These are phyloP conservation scores for cucumber (Cucumis sativus) DNA, from an alignment of 306 rosid species.

Conservation along the genomic window Cucumber_9930_V3 NC_026655.2:16102001-16102500, in stretches of 20 bases:
- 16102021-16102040: neutral
- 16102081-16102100: neutral
- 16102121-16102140: neutral
- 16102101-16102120: neutral
- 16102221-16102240: constrained; percentile 47
- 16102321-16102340: constrained; percentile 98
- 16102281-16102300: constrained; percentile 85
- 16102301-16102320: constrained; percentile 85
- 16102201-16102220: neutral
- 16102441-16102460: constrained; percentile 55
- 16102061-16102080: neutral
- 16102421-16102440: constrained; percentile 58
- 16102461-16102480: constrained; percentile 47
- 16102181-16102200: neutral
- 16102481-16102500: constrained; percentile 34
- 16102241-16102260: constrained; percentile 96
- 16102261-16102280: constrained; percentile 82
- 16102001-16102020: neutral
- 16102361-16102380: constrained; percentile 95
- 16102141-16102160: neutral
- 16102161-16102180: neutral
- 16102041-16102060: neutral
- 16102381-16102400: constrained; percentile 88
- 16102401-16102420: constrained; percentile 66
- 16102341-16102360: constrained; percentile 87